Conservation (phyloP, 2,329 filamentous ascomycete genomes). For the Verticillium klebahnii region DNA sequence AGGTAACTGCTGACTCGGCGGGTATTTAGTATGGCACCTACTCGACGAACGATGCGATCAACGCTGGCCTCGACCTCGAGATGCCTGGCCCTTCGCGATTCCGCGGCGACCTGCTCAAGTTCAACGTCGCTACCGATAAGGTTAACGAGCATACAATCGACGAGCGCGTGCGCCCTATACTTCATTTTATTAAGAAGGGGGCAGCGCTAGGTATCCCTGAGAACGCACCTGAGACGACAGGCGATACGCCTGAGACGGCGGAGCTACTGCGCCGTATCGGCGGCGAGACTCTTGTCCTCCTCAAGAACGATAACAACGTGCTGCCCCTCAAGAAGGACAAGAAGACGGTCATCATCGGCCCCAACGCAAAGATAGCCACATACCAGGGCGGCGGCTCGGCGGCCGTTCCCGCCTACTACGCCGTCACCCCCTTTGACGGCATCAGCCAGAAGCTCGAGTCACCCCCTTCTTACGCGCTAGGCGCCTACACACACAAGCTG, state of each 20-base stretch:
- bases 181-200: slow-evolving; percentile 56
- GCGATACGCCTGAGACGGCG: slow-evolving; percentile 57
- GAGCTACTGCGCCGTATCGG: slow-evolving; percentile 32
- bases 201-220: slow-evolving; percentile 48
- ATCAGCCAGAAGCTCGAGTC: slow-evolving; percentile 50
- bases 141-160: slow-evolving; percentile 50
- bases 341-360: slow-evolving; percentile 52
- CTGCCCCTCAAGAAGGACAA: slow-evolving; percentile 61
- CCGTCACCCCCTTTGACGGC: slow-evolving; percentile 68
- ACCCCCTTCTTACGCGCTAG: slow-evolving; percentile 48
- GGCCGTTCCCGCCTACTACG: slow-evolving; percentile 56
- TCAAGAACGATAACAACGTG: slow-evolving; percentile 64
- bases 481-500: slow-evolving; percentile 60
- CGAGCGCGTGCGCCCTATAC: slow-evolving; percentile 49
- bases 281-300: slow-evolving; percentile 55
- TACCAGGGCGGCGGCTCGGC: slow-evolving; percentile 64
- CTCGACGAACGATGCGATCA: slow-evolving; percentile 41
- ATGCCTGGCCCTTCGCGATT: slow-evolving; percentile 52
- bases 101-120: slow-evolving; percentile 44
- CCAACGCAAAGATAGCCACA: slow-evolving; percentile 51
- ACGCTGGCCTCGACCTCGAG: slow-evolving; percentile 53
- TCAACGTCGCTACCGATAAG: slow-evolving; percentile 51
- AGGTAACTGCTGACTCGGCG: slow-evolving; percentile 4
- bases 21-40: slow-evolving; percentile 42
- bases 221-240: slow-evolving; percentile 44